Evolutionary conservation across 2,329 filamentous ascomycete genomes (phyloP).

Genomic region (Harringtonia aguacate): DNA sequence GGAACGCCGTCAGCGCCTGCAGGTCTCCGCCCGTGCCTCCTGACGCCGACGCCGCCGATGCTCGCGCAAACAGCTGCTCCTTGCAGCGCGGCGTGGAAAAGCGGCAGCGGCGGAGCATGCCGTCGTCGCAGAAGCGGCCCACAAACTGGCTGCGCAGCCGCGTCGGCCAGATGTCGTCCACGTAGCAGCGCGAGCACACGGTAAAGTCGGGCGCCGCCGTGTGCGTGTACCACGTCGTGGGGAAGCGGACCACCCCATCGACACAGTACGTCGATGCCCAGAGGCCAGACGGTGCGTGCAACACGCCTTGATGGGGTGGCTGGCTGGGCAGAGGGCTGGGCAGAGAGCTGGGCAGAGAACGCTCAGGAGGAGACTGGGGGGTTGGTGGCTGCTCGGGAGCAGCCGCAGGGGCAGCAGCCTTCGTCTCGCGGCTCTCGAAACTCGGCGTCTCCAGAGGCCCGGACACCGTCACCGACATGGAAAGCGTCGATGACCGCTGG

Average conservation of each 20-base stretch:
- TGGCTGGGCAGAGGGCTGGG: too few relatives aligned
- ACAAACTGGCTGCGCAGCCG: conserved; percentile 19
- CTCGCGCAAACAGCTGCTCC: conserved; percentile 22
- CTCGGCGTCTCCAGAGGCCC: neutral
- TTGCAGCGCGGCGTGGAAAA: conserved; percentile 23
- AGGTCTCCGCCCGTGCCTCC: too few relatives aligned
- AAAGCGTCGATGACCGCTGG: neutral
- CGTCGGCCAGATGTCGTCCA: conserved; percentile 23
- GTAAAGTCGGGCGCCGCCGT: conserved; percentile 19
- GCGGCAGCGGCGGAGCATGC: conserved; percentile 15
- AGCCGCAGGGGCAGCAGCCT: too few relatives aligned
- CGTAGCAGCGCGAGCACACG: conserved; percentile 30
- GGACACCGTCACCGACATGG: neutral
- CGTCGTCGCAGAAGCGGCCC: conserved; percentile 3
- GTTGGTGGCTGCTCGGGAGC: too few relatives aligned
- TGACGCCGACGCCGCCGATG: too few relatives aligned
- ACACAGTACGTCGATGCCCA: conserved; percentile 14
- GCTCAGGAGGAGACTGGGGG: too few relatives aligned
- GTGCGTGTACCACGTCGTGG: conserved; percentile 27
- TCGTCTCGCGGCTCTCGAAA: too few relatives aligned
- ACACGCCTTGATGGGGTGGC: neutral
- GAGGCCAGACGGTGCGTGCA: neutral
- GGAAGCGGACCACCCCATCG: conserved; percentile 15
- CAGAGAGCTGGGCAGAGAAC: too few relatives aligned
- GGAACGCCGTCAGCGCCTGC: conserved; percentile 16